Percentiles rank a stretch among this genome's conserved stretches.
Conservation (phyloP, 2,329 filamentous ascomycete species). For the Calonectria pseudoreteaudii region DNA sequence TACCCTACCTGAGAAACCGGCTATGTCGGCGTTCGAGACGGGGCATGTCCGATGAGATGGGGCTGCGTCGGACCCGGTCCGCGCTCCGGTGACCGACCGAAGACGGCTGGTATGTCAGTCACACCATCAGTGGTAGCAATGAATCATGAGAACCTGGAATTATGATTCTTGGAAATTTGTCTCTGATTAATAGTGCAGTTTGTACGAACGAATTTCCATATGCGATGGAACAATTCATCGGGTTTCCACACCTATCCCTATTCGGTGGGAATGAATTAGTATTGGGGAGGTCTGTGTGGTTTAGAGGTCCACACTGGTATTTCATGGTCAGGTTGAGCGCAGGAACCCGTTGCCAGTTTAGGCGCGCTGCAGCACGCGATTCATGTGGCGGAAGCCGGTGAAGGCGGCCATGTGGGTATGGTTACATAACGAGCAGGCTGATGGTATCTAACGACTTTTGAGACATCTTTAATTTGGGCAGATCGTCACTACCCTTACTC, state of each 20-base stretch:
- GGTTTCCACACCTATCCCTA: not conserved
- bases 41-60: not conserved
- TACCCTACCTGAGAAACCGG: not conserved
- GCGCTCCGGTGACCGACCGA: not conserved
- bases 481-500: not conserved
- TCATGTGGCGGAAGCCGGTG: not conserved
- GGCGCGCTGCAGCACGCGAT: not conserved
- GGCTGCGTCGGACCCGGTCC: not conserved
- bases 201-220: not conserved
- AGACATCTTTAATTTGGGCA: not conserved
- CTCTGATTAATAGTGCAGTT: not conserved
- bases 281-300: not conserved
- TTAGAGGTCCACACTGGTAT: not conserved
- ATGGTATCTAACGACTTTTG: not conserved
- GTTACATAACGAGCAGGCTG: not conserved
- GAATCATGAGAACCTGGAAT: not conserved
- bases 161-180: not conserved
- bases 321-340: not conserved
- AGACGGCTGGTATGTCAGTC: not conserved
- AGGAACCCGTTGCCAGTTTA: not conserved
- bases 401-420: not conserved
- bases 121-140: not conserved
- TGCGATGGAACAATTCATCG: not conserved
- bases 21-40: not conserved
- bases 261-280: not conserved